Base-by-base conservation (phyloP, 768 basidiomycete species). In the Asterophora lycoperdoides region DNA sequence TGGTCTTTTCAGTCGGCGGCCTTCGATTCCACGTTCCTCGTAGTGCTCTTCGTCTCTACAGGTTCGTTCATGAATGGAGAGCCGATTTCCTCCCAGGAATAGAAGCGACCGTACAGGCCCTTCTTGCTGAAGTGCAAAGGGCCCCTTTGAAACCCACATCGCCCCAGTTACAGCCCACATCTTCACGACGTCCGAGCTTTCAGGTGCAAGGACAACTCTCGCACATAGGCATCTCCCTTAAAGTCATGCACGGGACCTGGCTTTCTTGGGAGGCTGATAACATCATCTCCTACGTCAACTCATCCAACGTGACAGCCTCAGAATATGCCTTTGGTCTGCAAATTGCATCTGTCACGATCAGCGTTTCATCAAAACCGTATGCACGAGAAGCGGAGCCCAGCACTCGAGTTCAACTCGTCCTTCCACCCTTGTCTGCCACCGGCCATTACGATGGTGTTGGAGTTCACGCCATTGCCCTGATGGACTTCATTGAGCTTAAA, bases 161-260 rank as follows among this genome's bases (percentile, higher is more conserved):
- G 11, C 65, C 70, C 60, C 70, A 11, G 58, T 57, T 32, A 65
- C 69, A 39, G 34, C 62, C 64, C 26, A 51, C 51, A 14, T 57
- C 60, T 23, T 55, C 65, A 13, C 60, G 60, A 23, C 58, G 41
- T 26, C 61, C 65, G 44, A 61, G 65, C 7, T 54, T 80, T 28
- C 77, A 83, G 38, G 49, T 87, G 13, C 78, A 85, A 52, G 71
- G 76, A 4, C 71, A 73, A 20, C 48, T 89, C 8, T 58, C 63
- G 4, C 75, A 75, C 17, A 60, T 82, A 18, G 76, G 77, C 19
- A 70, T 89, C 8, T 78, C 80, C 3, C 74, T 93, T 5, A 89
- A 91, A 57, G 82, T 92, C 34, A 89, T 92, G 85, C 87, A 84
- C 52, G 89, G 88, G 15, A 92, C 89, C 1, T 93, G 89, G 89